A percentile compares a stretch with the other conserved stretches of the same genome.
These are phyloP conservation scores for Pythium vanterpoolii DNA, from an alignment of 352 stramenopile species.

Conservation along the genomic window DNA sequence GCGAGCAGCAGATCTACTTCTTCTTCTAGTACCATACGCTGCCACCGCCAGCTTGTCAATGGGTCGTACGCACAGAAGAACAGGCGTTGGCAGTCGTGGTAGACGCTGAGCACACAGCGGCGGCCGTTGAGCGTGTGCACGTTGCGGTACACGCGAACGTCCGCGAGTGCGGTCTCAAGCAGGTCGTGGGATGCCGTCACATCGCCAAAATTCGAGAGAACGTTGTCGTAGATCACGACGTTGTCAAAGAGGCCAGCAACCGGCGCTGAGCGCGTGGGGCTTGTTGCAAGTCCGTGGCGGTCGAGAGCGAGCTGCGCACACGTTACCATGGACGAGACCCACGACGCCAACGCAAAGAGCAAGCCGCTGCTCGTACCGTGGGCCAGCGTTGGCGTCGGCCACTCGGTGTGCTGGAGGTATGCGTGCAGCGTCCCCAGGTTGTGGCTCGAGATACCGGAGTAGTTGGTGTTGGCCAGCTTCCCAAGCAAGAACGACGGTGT, in stretches of 20 bases:
- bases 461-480: conserved; percentile 44
- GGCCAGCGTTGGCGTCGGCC: conserved; percentile 34
- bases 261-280: conserved; percentile 51
- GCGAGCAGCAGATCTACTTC: conserved; percentile 59
- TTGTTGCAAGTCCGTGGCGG: conserved; percentile 35
- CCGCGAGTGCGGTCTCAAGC: conserved; percentile 53
- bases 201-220: conserved; percentile 13
- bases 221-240: conserved; percentile 53
- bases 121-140: conserved; percentile 38
- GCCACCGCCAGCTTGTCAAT: conserved; percentile 42
- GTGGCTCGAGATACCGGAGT: conserved; percentile 36
- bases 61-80: conserved; percentile 74
- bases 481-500: conserved; percentile 40
- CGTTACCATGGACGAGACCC: conserved; percentile 41
- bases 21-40: conserved; percentile 45
- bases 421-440: conserved; percentile 56
- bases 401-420: conserved; percentile 52
- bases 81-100: conserved; percentile 64
- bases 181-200: conserved; percentile 40
- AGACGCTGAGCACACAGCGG: conserved; percentile 61
- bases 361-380: conserved; percentile 29
- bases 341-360: conserved; percentile 47
- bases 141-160: conserved; percentile 64
- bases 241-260: conserved; percentile 60
- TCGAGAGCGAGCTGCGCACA: conserved; percentile 43